Conservation (phyloP, 768 basidiomycete genomes). For the Sporobolomyces pararoseus region DNA sequence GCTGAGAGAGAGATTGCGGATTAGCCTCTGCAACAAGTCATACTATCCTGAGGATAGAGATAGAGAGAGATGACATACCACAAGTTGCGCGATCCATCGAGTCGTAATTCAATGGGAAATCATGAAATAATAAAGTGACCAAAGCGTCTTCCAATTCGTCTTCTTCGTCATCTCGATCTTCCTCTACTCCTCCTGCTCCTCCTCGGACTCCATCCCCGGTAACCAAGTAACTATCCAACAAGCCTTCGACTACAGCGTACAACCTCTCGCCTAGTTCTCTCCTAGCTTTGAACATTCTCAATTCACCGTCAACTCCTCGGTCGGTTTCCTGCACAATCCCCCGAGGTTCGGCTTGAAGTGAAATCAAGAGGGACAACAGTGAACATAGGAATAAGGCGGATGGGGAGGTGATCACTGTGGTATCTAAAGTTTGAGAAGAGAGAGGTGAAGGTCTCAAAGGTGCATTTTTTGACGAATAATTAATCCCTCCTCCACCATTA, state of each 20-base stretch:
- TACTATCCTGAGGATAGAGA: no score
- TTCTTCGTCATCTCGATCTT: no score
- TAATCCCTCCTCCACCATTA: background rate
- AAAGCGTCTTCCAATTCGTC: conserved; percentile 43
- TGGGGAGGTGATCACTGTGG: conserved; percentile 34
- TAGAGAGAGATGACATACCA: no score
- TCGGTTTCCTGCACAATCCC: conserved; percentile 39
- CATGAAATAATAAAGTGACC: conserved; percentile 37
- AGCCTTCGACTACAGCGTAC: conserved; percentile 36
- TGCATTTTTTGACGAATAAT: background rate
- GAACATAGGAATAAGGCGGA: conserved; percentile 39
- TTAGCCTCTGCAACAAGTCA: no score
- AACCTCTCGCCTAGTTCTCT: conserved; percentile 37
- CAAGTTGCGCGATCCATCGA: conserved; percentile 42
- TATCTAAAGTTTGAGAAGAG: conserved; percentile 30
- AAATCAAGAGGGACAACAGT: conserved; percentile 40
- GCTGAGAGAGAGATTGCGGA: background rate
- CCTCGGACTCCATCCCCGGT: conserved; percentile 24
- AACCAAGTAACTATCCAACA: conserved; percentile 40
- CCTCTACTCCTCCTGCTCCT: conserved; percentile 29
- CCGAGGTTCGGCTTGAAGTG: conserved; percentile 32
- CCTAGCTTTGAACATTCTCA: conserved; percentile 42
- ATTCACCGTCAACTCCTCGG: conserved; percentile 41
- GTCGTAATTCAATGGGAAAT: conserved; percentile 41
- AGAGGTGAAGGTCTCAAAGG: conserved; percentile 24